Base-by-base conservation (phyloP, 345 rosid species). In the Brassica incana region DNA sequence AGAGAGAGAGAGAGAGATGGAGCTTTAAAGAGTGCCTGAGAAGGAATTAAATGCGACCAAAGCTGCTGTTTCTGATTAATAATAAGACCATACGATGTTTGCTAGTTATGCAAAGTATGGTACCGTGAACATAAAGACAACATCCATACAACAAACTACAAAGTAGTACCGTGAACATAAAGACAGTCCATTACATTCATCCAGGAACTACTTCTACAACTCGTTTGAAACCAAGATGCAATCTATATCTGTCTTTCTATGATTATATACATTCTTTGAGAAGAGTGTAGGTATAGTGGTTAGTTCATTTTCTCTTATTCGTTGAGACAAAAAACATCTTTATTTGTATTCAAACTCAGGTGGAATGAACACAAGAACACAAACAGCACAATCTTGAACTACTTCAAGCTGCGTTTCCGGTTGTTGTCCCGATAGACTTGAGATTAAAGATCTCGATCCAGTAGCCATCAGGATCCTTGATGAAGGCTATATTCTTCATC, bases 401-500 rank as follows among this genome's bases (percentile, higher is more conserved):
- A 43, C 62, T 78, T 91, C 89, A 92, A 72, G 87, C 84, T 73
- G 83, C 87, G 50, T 30, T 2, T 33, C 9, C 79, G 4, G 88
- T 2, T 14, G 75, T 36, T 38, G 74, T 80, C 36, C 89, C 87
- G 29, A 90, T 89, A 65, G 80, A 85, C 69, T 86, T 88, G 73
- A 88, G 89, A 80, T 95, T 95, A 66, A 93, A 93, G 86, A 95
- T 93, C 85, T 95, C 97, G 48, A 90, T 93, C 97, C 97, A 90
- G 80, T 95, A 89, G 83, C 97, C 95, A 86, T 93, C 98, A 64
- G 98, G 99, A 87, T 93, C 99, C 89, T 91, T 91, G 36, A 95
- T 93, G 83, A 95, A 95, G 33, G 98, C 99, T 75, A 91, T 43
- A 30, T 88, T 91, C 84, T 93, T 95, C 97, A 95, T 84, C 83